A percentile compares a stretch with the other conserved stretches of the same genome.
These are phyloP conservation scores for Heteromeles arbutifolia DNA, from an alignment of 306 rosid genomes.

Conservation along the genomic window DNA sequence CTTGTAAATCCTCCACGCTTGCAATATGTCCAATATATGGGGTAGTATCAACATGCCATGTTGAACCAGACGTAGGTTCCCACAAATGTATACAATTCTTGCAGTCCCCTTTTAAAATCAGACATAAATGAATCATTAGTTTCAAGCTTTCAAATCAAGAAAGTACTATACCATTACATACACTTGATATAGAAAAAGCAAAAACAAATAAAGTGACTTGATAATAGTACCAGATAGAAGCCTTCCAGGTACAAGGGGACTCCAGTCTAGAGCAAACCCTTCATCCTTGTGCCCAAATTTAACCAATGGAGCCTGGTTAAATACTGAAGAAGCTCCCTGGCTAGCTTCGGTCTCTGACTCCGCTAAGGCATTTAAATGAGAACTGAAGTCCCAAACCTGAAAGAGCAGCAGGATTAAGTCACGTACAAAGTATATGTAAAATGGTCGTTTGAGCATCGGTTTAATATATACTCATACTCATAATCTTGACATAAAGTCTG, in stretches of 20 bases:
- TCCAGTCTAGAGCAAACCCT: conserved; percentile 96
- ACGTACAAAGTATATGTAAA: not conserved
- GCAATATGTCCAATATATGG: conserved; percentile 71
- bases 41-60: conserved; percentile 67
- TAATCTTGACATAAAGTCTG: conserved; percentile 10
- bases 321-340: conserved; percentile 64
- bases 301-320: conserved; percentile 57
- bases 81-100: conserved; percentile 62
- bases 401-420: not conserved
- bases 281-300: conserved; percentile 73
- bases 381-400: conserved; percentile 86
- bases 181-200: not conserved
- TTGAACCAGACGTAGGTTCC: conserved; percentile 70
- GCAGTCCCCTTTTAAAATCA: conserved; percentile 67
- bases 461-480: not conserved
- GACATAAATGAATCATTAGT: conserved; percentile 7
- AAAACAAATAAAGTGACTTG: not conserved
- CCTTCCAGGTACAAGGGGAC: conserved; percentile 69
- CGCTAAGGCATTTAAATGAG: conserved; percentile 75
- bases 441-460: not conserved
- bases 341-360: conserved; percentile 60
- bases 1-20: conserved; percentile 95
- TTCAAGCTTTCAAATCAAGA: not conserved
- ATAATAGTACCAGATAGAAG: conserved; percentile 63
- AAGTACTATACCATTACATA: conserved; percentile 4